Percentiles rank a stretch among this genome's conserved stretches.
These are phyloP conservation scores for Diospyros kaki DNA, from an alignment of 148 eudicot species.

Conservation along the genomic window DNA sequence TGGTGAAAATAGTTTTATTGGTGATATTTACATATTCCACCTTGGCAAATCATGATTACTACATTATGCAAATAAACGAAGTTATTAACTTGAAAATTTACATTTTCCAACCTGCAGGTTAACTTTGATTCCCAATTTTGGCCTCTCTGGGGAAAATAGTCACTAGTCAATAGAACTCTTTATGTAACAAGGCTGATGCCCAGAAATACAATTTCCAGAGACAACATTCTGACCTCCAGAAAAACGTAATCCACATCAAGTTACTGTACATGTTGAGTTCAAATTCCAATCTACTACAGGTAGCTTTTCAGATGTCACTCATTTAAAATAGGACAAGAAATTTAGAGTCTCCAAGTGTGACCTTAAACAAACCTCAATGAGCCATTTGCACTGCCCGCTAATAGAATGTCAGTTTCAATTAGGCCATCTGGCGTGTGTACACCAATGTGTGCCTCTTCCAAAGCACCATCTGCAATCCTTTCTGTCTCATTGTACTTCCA, in stretches of 20 bases:
- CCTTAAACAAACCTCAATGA: constrained; percentile 42
- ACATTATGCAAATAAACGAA: too few relatives aligned
- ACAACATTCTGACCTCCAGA: neutral
- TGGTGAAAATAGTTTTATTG: too few relatives aligned
- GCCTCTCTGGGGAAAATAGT: too few relatives aligned
- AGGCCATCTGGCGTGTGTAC: constrained; percentile 47
- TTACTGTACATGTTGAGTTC: neutral
- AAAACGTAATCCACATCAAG: constrained; percentile 1
- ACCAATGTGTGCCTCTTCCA: constrained; percentile 38
- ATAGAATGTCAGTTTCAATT: constrained; percentile 37
- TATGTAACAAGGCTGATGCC: too few relatives aligned
- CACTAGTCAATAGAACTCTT: too few relatives aligned
- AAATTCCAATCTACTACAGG: neutral
- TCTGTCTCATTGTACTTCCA: constrained; percentile 61
- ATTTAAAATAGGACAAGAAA: neutral
- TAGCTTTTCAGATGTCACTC: neutral
- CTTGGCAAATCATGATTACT: too few relatives aligned
- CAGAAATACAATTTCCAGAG: too few relatives aligned
- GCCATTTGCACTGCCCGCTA: constrained; percentile 51
- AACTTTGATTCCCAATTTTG: too few relatives aligned
- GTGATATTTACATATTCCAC: too few relatives aligned
- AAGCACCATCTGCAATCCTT: constrained; percentile 39
- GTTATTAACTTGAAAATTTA: too few relatives aligned
- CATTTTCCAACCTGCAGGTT: too few relatives aligned
- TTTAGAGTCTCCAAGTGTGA: neutral